phyloP scores from a whole-genome alignment of 495 filamentous ascomycete genomes.

The Patellaria atrata region DNA sequence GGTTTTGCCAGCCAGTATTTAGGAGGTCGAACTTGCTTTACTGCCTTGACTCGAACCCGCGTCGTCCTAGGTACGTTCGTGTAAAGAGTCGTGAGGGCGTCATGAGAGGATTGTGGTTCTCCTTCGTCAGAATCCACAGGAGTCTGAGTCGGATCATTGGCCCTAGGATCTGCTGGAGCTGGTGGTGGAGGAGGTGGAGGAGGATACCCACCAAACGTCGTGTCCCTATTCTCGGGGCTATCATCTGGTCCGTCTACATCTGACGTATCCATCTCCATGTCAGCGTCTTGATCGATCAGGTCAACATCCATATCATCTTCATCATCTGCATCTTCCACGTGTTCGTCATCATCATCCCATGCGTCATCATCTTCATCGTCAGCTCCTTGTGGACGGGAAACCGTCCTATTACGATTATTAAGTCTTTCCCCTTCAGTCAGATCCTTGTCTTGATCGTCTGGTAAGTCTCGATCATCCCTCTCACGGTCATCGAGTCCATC shows the following conservation, averaged over 20 bases:
- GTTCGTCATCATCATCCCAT: conserved; percentile 24
- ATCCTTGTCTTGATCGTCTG: conserved; percentile 25
- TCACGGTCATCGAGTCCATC: conserved; percentile 86
- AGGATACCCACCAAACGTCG: conserved; percentile 53
- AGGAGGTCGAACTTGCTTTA: conserved; percentile 36
- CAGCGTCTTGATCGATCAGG: conserved; percentile 20
- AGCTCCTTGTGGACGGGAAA: conserved; percentile 20
- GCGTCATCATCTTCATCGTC: conserved; percentile 34
- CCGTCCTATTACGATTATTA: conserved; percentile 5
- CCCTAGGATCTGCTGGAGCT: conserved; percentile 23
- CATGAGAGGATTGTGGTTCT: conserved; percentile 5
- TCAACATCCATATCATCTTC: conserved; percentile 27
- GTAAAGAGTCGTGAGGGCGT: conserved; percentile 13
- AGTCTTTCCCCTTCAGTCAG: conserved; percentile 6
- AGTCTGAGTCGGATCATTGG: conserved; percentile 38
- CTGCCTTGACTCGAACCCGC: conserved; percentile 11
- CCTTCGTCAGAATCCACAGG: conserved; percentile 41
- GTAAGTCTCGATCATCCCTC: conserved; percentile 26
- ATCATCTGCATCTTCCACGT: conserved; percentile 33
- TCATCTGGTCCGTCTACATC: conserved; percentile 31
- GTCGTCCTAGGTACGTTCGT: conserved; percentile 29
- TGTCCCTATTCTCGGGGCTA: conserved; percentile 44
- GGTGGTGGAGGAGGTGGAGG: conserved; percentile 52
- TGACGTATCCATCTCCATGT: conserved; percentile 45
- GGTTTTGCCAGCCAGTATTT: conserved; percentile 80